Conservation (phyloP, 352 stramenopile genomes). For the Globisporangium paddicum region DNA sequence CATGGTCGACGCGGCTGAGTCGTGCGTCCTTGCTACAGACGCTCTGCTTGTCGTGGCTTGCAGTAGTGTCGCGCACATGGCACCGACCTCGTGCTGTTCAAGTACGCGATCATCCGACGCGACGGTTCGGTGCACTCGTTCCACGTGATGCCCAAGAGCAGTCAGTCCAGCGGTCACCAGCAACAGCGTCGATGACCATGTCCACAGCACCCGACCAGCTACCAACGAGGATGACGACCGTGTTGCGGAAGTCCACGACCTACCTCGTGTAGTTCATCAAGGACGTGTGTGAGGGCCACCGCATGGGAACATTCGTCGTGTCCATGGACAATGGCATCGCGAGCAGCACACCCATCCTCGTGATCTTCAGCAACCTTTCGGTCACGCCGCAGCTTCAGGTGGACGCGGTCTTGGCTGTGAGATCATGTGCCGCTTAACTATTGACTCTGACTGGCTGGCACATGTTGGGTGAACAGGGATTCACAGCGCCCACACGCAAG, state of each 20-base stretch:
- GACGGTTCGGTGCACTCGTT: no score
- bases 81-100: no score
- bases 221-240: no score
- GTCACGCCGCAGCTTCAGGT: slow-evolving; percentile 66
- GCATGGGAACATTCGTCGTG: slow-evolving; percentile 80
- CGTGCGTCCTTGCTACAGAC: no score
- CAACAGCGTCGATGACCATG: no score
- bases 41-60: no score
- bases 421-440: not conserved
- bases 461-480: slow-evolving; percentile 41
- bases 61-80: no score
- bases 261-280: slow-evolving; percentile 62
- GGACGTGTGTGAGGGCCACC: slow-evolving; percentile 83
- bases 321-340: slow-evolving; percentile 88
- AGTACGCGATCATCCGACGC: no score
- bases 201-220: no score
- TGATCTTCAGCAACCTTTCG: slow-evolving; percentile 87
- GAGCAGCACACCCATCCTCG: slow-evolving; percentile 65
- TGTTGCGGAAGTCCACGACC: slow-evolving; percentile 33
- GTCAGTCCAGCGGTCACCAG: no score
- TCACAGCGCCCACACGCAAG: slow-evolving; percentile 84
- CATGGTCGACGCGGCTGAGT: no score
- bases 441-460: not conserved
- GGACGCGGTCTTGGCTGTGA: slow-evolving; percentile 74
- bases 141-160: no score